Percentiles rank a stretch among this genome's conserved stretches.
phyloP scores from a whole-genome alignment of 495 filamentous ascomycete species.

The Staphylotrichum tortipilum region DNA sequence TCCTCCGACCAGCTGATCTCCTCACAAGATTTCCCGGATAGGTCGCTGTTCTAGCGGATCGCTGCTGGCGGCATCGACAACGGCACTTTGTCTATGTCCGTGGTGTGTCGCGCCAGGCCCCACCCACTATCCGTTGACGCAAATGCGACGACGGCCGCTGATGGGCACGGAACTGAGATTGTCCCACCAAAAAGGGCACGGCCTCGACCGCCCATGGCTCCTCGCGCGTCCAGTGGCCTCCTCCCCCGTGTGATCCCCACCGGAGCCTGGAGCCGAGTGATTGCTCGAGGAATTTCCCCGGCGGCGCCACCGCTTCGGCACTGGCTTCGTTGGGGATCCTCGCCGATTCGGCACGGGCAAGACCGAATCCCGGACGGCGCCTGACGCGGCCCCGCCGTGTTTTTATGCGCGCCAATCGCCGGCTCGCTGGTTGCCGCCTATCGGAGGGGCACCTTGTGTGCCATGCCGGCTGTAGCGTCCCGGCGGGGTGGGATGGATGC shows the following conservation, averaged over 20 bases:
- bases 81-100: neutral
- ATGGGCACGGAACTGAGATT: constrained; percentile 2
- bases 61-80: neutral
- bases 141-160: neutral
- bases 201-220: neutral
- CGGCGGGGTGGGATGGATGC: no score
- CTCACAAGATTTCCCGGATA: neutral
- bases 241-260: neutral
- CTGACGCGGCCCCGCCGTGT: neutral
- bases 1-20: neutral
- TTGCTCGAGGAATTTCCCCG: neutral
- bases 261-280: neutral
- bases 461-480: no score
- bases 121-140: neutral
- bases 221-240: constrained; percentile 1
- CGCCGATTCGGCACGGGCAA: constrained; percentile 7
- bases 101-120: neutral
- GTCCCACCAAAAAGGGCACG: constrained; percentile 4
- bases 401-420: constrained; percentile 11
- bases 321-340: neutral
- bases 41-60: neutral
- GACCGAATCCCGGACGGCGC: constrained; percentile 7
- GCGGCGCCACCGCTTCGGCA: neutral
- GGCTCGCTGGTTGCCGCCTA: neutral
- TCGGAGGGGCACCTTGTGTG: neutral